Evolutionary conservation across 179 eudicot genomes (phyloP), one percentile per base, ranked within the genome.

Genomic region (Heliamphora pulchella): DNA sequence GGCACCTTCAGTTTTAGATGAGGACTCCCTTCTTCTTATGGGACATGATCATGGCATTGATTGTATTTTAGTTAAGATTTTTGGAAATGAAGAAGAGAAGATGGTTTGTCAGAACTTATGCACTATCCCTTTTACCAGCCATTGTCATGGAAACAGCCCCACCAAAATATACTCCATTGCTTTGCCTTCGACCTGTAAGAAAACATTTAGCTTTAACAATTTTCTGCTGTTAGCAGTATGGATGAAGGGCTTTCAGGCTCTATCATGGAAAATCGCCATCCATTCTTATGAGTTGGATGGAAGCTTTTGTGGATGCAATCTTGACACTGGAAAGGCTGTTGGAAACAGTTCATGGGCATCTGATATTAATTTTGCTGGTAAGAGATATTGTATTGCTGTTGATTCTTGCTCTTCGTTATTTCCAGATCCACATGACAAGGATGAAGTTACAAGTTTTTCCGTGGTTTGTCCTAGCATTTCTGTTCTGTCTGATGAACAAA

Each of bases 41-140:
- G 94, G 93, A 84, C 94, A 90, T 85, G 84, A 66, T 78, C 81
- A 79, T 77, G 98, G 97, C 68, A 84, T 94, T 81, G 97, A 96
- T 83, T 87, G 89, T 85, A 71, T 91, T 72, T 46, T 96, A 76
- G 78, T 91, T 72, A 87, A 83, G 82, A 77, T 66, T 79, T 53
- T 64, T 43, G 64, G 85, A 80, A 75, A 70, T 66, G 82, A 87
- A 84, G 90, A 84, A 70, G 86, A 82, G 81, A 82, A 82, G 69
- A 58, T 88, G 72, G 39, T 72, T n/a, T 89, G 80, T 82, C 91
- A 89, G 77, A 94, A 90, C 46, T 82, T 96, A 46, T 91, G 96
- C 87, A 88, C 97, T 55, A 81, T 96, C 75, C 97, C 98, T 79
- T 85, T 92, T 72, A 57, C 76, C 3, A 70, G 80, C 64, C 79